These are phyloP conservation scores for Botryotinia convoluta DNA, from an alignment of 2,329 filamentous ascomycete genomes.

Conservation along the genomic window DNA sequence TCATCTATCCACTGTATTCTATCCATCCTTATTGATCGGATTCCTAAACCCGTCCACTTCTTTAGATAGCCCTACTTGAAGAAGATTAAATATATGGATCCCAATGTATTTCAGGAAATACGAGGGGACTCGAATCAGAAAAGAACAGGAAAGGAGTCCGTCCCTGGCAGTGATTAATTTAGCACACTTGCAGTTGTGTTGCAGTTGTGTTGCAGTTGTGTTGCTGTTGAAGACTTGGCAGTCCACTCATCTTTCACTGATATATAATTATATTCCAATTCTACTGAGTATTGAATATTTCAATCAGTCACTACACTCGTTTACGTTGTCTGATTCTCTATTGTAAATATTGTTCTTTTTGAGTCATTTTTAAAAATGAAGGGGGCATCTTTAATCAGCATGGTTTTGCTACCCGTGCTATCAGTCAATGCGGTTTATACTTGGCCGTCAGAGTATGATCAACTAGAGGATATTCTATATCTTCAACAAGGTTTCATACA, in stretches of 20 bases:
- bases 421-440: neutral
- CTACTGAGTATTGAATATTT: neutral
- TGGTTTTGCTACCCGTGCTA: constrained; percentile 1
- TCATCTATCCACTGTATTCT: neutral
- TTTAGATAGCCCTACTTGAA: neutral
- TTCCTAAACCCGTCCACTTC: neutral
- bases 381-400: neutral
- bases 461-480: neutral
- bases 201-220: neutral
- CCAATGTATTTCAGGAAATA: neutral
- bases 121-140: neutral
- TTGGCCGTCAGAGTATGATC: constrained; percentile 7
- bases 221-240: neutral
- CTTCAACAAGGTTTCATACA: neutral
- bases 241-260: neutral
- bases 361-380: neutral
- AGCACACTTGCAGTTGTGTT: neutral
- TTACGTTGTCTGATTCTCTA: neutral
- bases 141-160: neutral
- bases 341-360: neutral
- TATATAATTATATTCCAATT: neutral
- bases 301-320: neutral
- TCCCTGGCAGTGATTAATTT: neutral
- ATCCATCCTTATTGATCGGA: neutral
- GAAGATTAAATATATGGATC: neutral